Percentiles rank a stretch among this genome's conserved stretches.
Evolutionary conservation across 805 yeast species (phyloP).

Genomic region (Metschnikowia cubensis): DNA sequence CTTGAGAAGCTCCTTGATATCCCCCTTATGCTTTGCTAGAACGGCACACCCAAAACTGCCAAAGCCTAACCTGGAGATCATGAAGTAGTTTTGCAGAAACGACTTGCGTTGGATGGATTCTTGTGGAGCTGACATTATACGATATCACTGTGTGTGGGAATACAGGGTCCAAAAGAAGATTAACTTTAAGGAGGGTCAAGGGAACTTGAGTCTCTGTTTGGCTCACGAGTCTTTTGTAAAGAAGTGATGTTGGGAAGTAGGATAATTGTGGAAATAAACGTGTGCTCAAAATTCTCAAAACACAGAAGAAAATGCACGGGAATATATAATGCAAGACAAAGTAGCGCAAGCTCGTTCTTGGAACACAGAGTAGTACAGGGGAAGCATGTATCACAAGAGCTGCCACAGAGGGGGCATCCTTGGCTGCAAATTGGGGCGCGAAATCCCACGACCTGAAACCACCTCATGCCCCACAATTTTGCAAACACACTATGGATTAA

Average conservation of each 20-base stretch:
- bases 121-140: background rate
- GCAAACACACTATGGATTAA: background rate
- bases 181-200: background rate
- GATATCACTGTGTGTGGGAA: background rate
- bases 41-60: conserved; percentile 76
- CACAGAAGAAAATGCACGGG: background rate
- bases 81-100: conserved; percentile 35
- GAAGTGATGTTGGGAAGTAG: background rate
- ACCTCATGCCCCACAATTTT: background rate
- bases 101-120: conserved; percentile 13
- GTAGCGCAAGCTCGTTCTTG: background rate
- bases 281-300: background rate
- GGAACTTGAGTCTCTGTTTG: background rate
- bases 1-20: conserved; percentile 19
- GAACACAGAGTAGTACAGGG: conserved; percentile 1
- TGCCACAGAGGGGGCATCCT: background rate
- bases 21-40: conserved; percentile 49
- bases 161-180: background rate
- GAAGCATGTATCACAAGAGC: background rate
- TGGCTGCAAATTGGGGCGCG: conserved; percentile 4
- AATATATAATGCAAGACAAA: background rate
- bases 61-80: conserved; percentile 55
- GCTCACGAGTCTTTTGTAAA: background rate
- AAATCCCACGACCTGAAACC: background rate
- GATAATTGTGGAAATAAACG: background rate